Base-by-base conservation (phyloP, 2,329 filamentous ascomycete genomes). In the Claviceps purpurea region DNA sequence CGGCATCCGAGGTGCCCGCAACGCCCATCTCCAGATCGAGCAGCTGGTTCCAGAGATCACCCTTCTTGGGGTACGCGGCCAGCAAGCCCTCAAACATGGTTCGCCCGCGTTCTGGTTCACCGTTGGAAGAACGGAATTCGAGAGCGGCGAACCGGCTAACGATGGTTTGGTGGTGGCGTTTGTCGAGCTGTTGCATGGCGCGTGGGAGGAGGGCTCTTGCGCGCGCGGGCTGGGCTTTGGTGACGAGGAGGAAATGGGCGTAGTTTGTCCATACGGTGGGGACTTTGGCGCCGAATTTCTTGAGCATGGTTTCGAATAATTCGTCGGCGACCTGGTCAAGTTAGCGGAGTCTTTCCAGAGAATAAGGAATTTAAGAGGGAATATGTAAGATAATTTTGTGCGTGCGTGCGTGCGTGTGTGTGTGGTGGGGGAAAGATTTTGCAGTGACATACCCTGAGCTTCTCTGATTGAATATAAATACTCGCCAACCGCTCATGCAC, bases 31-130 rank as follows among this genome's bases (percentile, higher is more conserved):
- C 93, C 52, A 96, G 76, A 64, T 95, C 89, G 1, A 96, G 71
- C 58, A 95, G 82, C 68, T 95, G 84, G 67, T 89, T 93, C 91
- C 91, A 97, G 50, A 97, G 73, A 65, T 96, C 89, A 54, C 89
- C 81, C 66, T 89, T 87, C 73, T 94, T 95, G 46, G 89, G 88
- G 73, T 85, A 95, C 4, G 85, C 84, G 39, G 81, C 79, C 7
- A 98, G 75, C 8, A 98, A 75, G 41, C 85, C 86, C 68, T 96
- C 91, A 61, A 97, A 97, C 63, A 97, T 84, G 26, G 94, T 98
- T 18, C 94, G 85, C 10, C 93, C 93, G 54, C 88, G 87, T 70
- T 98, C 94, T 2, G 89, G 74, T 60, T 94, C 87, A 51, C 90
- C 90, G 61, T 85, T 81, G 7, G 81, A 68, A 11, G 87, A 91